phyloP scores from a whole-genome alignment of 148 eudicot genomes.

The Amaranthus palmeri region DNA sequence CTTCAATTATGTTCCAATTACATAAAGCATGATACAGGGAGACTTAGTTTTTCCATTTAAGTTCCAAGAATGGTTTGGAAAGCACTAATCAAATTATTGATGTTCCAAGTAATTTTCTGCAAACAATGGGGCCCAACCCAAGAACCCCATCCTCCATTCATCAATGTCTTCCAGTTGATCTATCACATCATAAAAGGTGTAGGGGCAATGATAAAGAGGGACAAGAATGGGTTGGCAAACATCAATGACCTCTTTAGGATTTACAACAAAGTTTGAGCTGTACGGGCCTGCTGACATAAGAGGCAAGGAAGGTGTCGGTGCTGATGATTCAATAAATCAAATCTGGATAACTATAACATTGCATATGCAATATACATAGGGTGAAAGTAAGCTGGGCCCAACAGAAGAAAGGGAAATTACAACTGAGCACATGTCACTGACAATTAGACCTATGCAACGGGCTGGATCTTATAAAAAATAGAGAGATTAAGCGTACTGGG shows the following conservation, averaged over 20 bases:
- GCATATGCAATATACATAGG: neutral
- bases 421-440: neutral
- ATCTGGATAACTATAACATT: neutral
- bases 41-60: too few species aligned
- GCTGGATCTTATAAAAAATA: too few species aligned
- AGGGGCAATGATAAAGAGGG: neutral
- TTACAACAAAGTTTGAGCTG: neutral
- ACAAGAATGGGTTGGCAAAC: neutral
- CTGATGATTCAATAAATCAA: neutral
- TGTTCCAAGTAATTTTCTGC: neutral
- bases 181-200: slow-evolving; percentile 5
- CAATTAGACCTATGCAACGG: neutral
- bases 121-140: neutral
- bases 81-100: too few species aligned
- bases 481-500: too few species aligned
- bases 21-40: too few species aligned
- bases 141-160: neutral
- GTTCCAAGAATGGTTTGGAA: neutral
- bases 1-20: too few species aligned
- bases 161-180: neutral
- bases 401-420: neutral
- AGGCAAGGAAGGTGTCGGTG: neutral
- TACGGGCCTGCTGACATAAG: slow-evolving; percentile 1
- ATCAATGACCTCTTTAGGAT: neutral
- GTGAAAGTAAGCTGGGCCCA: neutral